Evolutionary conservation across 441 rosid species (phyloP).

Genomic region (Pelargonium australe): DNA sequence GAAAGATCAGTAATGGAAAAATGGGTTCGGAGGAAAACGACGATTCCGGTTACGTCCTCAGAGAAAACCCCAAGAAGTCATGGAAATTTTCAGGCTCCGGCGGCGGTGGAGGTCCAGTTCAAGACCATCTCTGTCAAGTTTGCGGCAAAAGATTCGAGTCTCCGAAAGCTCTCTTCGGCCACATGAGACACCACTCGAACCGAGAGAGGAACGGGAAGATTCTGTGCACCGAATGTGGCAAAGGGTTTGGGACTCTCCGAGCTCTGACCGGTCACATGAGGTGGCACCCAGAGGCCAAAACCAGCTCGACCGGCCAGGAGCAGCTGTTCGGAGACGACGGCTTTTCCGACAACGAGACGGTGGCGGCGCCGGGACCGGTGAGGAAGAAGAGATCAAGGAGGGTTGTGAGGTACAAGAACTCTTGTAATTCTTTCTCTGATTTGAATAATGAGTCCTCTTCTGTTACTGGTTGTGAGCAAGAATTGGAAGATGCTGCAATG

Average conservation of each 20-base stretch:
- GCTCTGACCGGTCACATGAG: slow-evolving; percentile 43
- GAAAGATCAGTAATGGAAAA: slow-evolving; percentile 17
- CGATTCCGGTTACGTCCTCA: slow-evolving; percentile 35
- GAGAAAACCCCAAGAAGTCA: slow-evolving; percentile 69
- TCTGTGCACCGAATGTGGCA: slow-evolving; percentile 22
- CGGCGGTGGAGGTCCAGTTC: not conserved
- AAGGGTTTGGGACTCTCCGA: slow-evolving; percentile 28
- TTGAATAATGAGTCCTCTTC: slow-evolving; percentile 34
- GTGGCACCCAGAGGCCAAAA: slow-evolving; percentile 22
- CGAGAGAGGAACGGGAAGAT: not conserved
- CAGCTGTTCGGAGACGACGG: slow-evolving; percentile 15
- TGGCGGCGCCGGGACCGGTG: slow-evolving; percentile 18
- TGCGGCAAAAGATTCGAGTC: slow-evolving; percentile 48
- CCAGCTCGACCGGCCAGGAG: not conserved
- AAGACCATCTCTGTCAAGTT: slow-evolving; percentile 15
- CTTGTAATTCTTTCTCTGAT: slow-evolving; percentile 32
- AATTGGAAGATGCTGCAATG: slow-evolving; percentile 42
- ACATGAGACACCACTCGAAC: not conserved
- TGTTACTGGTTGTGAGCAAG: slow-evolving; percentile 32
- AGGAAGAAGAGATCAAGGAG: slow-evolving; percentile 54
- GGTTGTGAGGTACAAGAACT: slow-evolving; percentile 37
- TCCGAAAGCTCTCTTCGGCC: slow-evolving; percentile 23
- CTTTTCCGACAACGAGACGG: slow-evolving; percentile 19
- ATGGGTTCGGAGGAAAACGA: slow-evolving; percentile 23
- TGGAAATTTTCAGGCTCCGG: slow-evolving; percentile 36